A percentile compares a stretch with the other conserved stretches of the same genome.
These are phyloP conservation scores for Phaeomoniella chlamydospora DNA, from an alignment of 2,329 filamentous ascomycete genomes.

Conservation along the genomic window DNA sequence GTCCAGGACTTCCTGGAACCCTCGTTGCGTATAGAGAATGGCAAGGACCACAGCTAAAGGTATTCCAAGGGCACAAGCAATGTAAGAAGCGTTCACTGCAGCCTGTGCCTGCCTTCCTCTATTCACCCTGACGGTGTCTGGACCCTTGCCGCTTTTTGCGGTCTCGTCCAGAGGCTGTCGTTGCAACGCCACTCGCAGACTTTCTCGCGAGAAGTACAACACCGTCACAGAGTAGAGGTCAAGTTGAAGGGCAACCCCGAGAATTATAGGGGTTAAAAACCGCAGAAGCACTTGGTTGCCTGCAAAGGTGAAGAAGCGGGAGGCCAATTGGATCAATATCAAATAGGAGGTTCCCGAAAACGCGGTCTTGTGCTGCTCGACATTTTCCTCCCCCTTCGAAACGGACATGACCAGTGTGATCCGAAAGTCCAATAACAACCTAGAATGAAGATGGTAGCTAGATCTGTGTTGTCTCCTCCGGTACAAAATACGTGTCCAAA, in stretches of 20 bases:
- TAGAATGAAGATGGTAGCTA: too few relatives aligned
- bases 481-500: too few relatives aligned
- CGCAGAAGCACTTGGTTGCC: constrained; percentile 86
- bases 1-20: constrained; percentile 31
- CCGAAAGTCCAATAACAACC: too few relatives aligned
- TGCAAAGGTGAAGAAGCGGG: constrained; percentile 76
- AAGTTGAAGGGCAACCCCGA: constrained; percentile 78
- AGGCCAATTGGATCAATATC: constrained; percentile 74
- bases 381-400: too few relatives aligned
- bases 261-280: constrained; percentile 67
- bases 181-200: constrained; percentile 79
- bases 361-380: neutral
- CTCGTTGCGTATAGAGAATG: constrained; percentile 48
- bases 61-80: constrained; percentile 57
- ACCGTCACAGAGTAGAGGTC: constrained; percentile 87
- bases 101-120: constrained; percentile 40
- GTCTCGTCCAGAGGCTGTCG: constrained; percentile 41
- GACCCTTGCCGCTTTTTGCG: constrained; percentile 1
- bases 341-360: constrained; percentile 59
- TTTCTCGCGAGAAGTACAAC: constrained; percentile 90
- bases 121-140: constrained; percentile 5
- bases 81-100: constrained; percentile 76
- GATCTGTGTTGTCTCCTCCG: too few relatives aligned
- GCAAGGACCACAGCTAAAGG: constrained; percentile 51
- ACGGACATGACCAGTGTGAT: too few relatives aligned